These are phyloP conservation scores for Linderniella brevidens DNA, from an alignment of 257 asterid genomes.

Conservation along the genomic window DNA sequence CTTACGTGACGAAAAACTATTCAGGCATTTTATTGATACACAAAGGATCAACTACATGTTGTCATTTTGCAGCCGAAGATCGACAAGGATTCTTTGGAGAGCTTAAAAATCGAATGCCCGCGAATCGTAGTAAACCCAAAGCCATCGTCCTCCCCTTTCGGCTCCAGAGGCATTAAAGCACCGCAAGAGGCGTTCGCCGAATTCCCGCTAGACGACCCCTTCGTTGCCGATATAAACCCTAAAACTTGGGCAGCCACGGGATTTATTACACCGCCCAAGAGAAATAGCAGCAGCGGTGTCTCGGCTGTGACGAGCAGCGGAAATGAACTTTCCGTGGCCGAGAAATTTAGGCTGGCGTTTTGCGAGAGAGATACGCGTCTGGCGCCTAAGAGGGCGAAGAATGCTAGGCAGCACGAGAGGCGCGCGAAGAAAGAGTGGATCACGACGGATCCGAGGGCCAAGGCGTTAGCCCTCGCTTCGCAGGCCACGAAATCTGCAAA, in stretches of 20 bases:
- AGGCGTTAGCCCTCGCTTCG: constrained; percentile 76
- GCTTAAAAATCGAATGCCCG: constrained; percentile 52
- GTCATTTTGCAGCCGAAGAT: constrained; percentile 47
- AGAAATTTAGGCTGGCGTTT: constrained; percentile 82
- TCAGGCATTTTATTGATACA: not conserved
- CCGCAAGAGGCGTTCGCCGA: constrained; percentile 59
- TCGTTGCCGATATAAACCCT: constrained; percentile 57
- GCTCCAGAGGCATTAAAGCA: constrained; percentile 43
- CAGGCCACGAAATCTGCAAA: constrained; percentile 36
- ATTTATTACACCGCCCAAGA: constrained; percentile 11
- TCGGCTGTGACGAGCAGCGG: constrained; percentile 14
- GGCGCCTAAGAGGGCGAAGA: constrained; percentile 95
- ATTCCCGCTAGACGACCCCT: constrained; percentile 38
- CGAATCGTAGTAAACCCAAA: constrained; percentile 68
- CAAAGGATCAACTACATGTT: not conserved
- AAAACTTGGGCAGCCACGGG: constrained; percentile 62
- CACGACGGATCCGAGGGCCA: constrained; percentile 41
- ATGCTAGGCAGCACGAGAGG: constrained; percentile 76
- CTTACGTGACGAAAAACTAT: too few species aligned
- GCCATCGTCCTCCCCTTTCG: constrained; percentile 53
- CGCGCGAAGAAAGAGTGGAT: constrained; percentile 77
- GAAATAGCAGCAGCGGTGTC: not conserved
- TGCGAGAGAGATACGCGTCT: constrained; percentile 74
- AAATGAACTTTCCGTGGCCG: constrained; percentile 64
- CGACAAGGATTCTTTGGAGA: constrained; percentile 56